phyloP scores from a whole-genome alignment of 345 rosid species.

The Limnanthes douglasii region DNA sequence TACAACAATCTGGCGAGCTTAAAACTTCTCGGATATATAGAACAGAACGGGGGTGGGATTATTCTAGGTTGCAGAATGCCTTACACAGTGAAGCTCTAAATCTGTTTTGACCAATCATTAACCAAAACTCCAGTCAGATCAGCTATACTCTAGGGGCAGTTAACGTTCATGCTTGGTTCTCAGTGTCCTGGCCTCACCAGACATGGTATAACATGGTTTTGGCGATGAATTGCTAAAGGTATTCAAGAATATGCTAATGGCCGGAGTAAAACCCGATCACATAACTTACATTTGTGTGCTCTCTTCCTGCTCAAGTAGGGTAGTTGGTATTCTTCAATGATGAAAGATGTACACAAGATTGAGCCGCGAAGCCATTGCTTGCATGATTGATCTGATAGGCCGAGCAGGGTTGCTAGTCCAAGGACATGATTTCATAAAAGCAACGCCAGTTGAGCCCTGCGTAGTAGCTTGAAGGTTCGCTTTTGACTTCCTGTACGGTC shows the following conservation, averaged over 20 bases:
- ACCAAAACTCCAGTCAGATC: too few relatives aligned
- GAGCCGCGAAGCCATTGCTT: constrained; percentile 78
- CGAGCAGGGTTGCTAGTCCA: constrained; percentile 67
- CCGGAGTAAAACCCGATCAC: constrained; percentile 64
- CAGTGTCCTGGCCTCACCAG: too few relatives aligned
- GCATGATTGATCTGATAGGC: constrained; percentile 79
- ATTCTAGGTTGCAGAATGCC: too few relatives aligned
- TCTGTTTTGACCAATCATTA: too few relatives aligned
- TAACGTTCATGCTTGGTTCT: too few relatives aligned
- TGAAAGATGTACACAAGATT: constrained; percentile 45
- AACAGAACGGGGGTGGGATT: too few relatives aligned
- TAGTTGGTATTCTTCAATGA: constrained; percentile 34
- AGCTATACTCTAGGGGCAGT: too few relatives aligned
- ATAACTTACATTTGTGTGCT: constrained; percentile 82
- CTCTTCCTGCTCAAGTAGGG: constrained; percentile 86
- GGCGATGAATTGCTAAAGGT: constrained; percentile 80
- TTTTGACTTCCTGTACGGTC: constrained; percentile 66
- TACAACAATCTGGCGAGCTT: too few relatives aligned
- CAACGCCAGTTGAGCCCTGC: constrained; percentile 74
- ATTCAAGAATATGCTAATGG: constrained; percentile 52
- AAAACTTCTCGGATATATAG: too few relatives aligned
- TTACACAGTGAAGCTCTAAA: too few relatives aligned
- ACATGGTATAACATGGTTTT: constrained; percentile 83
- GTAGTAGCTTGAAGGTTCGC: constrained; percentile 80
- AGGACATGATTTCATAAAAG: constrained; percentile 42